Evolutionary conservation across 257 asterid genomes (phyloP).

Genomic region (Datura wrightii): DNA sequence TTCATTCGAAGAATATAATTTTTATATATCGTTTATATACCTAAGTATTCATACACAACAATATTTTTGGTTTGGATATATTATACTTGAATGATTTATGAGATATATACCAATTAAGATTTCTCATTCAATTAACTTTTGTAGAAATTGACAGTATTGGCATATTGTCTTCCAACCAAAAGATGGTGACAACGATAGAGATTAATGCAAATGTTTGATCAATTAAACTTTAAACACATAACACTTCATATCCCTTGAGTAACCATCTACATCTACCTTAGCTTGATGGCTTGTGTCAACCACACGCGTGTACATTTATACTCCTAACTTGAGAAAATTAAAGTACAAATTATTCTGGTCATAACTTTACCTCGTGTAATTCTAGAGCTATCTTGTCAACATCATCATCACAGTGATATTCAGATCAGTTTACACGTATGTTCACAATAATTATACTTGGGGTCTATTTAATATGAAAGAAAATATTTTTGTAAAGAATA

Average conservation of each 20-base stretch:
- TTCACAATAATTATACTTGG: too few species aligned
- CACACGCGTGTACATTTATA: constrained; percentile 40
- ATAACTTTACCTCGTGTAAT: constrained; percentile 10
- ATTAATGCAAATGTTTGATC: constrained; percentile 28
- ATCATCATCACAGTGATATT: not conserved
- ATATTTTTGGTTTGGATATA: not conserved
- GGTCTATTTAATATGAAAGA: too few species aligned
- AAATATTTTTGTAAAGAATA: too few species aligned
- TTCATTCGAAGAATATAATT: not conserved
- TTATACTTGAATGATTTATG: not conserved
- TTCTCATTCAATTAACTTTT: constrained; percentile 53
- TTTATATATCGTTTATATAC: not conserved
- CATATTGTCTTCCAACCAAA: constrained; percentile 40
- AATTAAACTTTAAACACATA: constrained; percentile 12
- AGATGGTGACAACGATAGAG: constrained; percentile 48
- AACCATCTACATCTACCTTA: not conserved
- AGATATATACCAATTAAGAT: not conserved
- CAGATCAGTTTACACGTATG: not conserved
- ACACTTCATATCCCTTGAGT: not conserved
- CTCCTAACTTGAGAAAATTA: not conserved
- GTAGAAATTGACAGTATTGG: constrained; percentile 62
- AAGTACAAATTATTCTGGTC: not conserved
- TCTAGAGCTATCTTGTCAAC: not conserved
- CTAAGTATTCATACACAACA: not conserved
- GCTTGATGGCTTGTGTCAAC: constrained; percentile 23